phyloP scores from a whole-genome alignment of 2,329 filamentous ascomycete genomes.

The Fusarium nanum region DNA sequence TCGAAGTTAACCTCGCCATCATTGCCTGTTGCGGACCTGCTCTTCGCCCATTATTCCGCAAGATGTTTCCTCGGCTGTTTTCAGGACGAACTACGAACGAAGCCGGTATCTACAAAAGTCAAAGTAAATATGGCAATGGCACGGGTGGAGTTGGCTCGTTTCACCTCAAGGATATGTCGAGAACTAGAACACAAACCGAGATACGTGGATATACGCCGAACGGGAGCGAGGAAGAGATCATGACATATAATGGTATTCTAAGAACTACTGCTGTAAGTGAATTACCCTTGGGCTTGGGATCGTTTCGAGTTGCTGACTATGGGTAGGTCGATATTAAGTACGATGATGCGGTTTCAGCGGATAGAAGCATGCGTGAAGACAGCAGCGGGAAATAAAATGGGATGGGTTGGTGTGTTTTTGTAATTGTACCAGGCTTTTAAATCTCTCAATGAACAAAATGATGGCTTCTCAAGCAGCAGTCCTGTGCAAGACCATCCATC shows the following conservation, averaged over 20 bases:
- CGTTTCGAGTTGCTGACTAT: too few relatives aligned
- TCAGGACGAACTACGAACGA: not conserved
- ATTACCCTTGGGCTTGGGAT: too few relatives aligned
- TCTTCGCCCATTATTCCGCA: slow-evolving; percentile 34
- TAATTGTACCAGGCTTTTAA: not conserved
- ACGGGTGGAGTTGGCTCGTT: not conserved
- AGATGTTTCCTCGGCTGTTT: slow-evolving; percentile 42
- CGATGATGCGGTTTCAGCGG: not conserved
- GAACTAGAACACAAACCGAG: slow-evolving; percentile 28
- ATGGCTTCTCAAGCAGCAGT: not conserved
- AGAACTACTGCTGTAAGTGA: slow-evolving; percentile 36
- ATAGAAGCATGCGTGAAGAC: not conserved
- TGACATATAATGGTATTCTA: slow-evolving; percentile 43
- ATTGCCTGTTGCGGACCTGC: slow-evolving; percentile 52
- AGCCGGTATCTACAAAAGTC: slow-evolving; percentile 13
- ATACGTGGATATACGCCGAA: slow-evolving; percentile 39
- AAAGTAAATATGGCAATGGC: slow-evolving; percentile 16
- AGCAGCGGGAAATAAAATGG: not conserved
- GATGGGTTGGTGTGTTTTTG: too few relatives aligned
- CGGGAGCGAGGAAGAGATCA: slow-evolving; percentile 43
- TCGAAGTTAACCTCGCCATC: slow-evolving; percentile 55
- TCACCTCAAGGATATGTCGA: slow-evolving; percentile 35
- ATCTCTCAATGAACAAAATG: not conserved
- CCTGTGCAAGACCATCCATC: not conserved
- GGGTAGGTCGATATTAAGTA: not conserved